Evolutionary conservation across 352 stramenopile genomes (phyloP).

Genomic region (Pythium monospermum): DNA sequence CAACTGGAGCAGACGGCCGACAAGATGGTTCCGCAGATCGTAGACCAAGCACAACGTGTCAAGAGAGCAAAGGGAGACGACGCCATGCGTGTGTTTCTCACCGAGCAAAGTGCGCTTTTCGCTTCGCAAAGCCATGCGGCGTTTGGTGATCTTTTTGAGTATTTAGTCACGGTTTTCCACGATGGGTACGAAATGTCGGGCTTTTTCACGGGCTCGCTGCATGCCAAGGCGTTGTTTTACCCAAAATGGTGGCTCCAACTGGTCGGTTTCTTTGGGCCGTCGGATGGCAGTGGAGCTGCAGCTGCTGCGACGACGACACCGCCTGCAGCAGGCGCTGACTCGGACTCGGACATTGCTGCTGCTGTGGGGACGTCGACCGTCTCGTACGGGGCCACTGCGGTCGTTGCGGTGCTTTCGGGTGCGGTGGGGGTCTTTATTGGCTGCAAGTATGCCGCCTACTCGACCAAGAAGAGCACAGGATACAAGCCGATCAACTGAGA

Average conservation of each 20-base stretch:
- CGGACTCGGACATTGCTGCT: constrained; percentile 42
- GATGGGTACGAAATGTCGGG: constrained; percentile 71
- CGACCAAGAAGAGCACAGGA: constrained; percentile 36
- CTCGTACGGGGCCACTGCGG: constrained; percentile 46
- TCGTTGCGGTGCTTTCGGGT: constrained; percentile 42
- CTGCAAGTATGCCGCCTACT: constrained; percentile 44
- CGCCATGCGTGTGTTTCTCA: constrained; percentile 55
- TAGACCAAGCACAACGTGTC: constrained; percentile 29
- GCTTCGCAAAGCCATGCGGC: constrained; percentile 45
- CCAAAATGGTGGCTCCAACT: constrained; percentile 79
- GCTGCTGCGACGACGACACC: not conserved
- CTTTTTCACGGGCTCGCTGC: constrained; percentile 37
- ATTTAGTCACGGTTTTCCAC: constrained; percentile 75
- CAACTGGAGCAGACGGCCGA: constrained; percentile 48
- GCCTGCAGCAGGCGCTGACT: constrained; percentile 17
- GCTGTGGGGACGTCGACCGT: constrained; percentile 20
- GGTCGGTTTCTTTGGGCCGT: constrained; percentile 57
- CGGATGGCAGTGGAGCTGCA: not conserved
- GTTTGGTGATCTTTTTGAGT: constrained; percentile 58
- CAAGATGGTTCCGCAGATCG: constrained; percentile 29
- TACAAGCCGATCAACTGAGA: constrained; percentile 42
- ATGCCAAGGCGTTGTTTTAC: constrained; percentile 66
- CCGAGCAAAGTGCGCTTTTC: constrained; percentile 40
- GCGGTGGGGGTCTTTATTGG: constrained; percentile 48
- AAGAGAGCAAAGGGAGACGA: constrained; percentile 35